Evolutionary conservation across 2,329 filamentous ascomycete genomes (phyloP).

Genomic region (Parastagonospora nodorum): DNA sequence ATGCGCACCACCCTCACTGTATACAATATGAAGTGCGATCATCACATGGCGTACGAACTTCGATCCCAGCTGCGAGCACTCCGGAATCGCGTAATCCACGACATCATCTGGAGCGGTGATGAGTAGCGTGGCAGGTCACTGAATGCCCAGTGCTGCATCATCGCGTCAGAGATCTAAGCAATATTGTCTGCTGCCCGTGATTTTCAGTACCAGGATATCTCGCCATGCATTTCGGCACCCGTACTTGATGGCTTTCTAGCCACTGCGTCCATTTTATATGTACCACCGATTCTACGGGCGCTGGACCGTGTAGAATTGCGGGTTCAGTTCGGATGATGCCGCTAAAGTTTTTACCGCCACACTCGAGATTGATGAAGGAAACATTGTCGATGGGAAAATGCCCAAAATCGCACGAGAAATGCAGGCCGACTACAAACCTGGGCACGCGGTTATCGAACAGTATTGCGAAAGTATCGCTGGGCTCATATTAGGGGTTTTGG

Average conservation of each 20-base stretch:
- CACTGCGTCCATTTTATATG: conserved; percentile 58
- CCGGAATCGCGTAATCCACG: conserved; percentile 56
- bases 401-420: conserved; percentile 60
- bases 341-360: conserved; percentile 55
- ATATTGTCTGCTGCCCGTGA: background rate
- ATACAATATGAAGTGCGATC: conserved; percentile 55
- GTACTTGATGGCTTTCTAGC: conserved; percentile 54
- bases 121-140: conserved; percentile 44
- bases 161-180: background rate
- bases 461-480: conserved; percentile 2
- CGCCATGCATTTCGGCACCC: conserved; percentile 62
- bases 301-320: conserved; percentile 50
- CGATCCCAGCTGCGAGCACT: conserved; percentile 55
- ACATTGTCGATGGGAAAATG: conserved; percentile 62
- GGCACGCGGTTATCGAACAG: background rate
- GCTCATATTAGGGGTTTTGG: conserved; percentile 26
- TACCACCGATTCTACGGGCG: conserved; percentile 54
- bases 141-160: conserved; percentile 13
- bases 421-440: conserved; percentile 47
- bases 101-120: conserved; percentile 47
- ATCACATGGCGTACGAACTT: conserved; percentile 62
- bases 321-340: conserved; percentile 55
- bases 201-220: conserved; percentile 51
- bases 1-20: conserved; percentile 55
- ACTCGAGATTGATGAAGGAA: conserved; percentile 57